Conservation (phyloP, 2,329 filamentous ascomycete species). For the Drechslera avenae region DNA sequence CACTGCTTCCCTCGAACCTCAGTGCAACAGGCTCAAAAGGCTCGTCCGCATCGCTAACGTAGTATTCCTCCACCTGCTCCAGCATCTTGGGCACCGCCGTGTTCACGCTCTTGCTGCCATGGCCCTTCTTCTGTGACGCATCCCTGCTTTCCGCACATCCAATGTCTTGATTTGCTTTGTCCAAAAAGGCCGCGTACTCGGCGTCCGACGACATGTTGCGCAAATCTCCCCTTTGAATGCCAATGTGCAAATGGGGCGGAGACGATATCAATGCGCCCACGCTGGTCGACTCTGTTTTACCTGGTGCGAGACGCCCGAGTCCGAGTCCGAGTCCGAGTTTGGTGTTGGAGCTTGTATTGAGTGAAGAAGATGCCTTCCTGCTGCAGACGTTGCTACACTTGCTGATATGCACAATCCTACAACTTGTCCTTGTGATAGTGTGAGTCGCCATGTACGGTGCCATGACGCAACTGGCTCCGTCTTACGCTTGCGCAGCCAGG, state of each 20-base stretch:
- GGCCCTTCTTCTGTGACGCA: conserved; percentile 27
- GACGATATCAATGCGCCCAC: neutral
- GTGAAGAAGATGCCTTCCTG: neutral
- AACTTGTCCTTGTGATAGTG: neutral
- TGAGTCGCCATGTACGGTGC: conserved; percentile 13
- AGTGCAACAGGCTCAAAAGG: conserved; percentile 79
- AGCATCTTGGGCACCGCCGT: conserved; percentile 62
- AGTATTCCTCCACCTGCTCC: conserved; percentile 62
- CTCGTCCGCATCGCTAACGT: conserved; percentile 83
- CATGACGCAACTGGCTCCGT: conserved; percentile 33
- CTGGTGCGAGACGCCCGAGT: neutral
- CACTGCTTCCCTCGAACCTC: conserved; percentile 61
- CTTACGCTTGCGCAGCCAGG: conserved; percentile 9
- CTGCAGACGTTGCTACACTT: neutral
- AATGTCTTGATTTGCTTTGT: conserved; percentile 80
- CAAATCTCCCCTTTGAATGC: neutral
- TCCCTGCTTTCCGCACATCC: conserved; percentile 31
- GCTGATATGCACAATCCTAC: neutral
- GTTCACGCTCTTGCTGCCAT: conserved; percentile 49
- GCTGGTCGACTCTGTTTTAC: too few relatives aligned
- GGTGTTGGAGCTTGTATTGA: neutral
- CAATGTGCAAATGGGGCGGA: neutral
- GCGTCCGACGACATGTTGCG: conserved; percentile 73
- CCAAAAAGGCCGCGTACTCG: conserved; percentile 81
- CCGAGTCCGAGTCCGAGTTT: too few relatives aligned